Percentiles rank a stretch among this genome's conserved stretches.
Evolutionary conservation across 495 filamentous ascomycete genomes (phyloP).

Genomic region (Choiromyces venosus): DNA sequence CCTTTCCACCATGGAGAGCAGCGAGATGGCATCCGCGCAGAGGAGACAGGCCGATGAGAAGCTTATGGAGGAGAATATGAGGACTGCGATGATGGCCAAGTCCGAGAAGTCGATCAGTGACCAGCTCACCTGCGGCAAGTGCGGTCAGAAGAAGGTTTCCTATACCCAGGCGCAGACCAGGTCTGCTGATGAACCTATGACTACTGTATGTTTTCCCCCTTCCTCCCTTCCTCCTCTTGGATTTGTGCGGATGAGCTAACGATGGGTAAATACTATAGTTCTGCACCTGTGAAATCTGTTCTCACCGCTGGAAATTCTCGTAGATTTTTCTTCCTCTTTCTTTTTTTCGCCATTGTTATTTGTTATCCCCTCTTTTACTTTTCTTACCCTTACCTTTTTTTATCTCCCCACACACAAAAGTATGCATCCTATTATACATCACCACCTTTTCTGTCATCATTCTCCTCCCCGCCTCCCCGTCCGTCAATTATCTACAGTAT

Average conservation of each 20-base stretch:
- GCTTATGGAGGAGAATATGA: constrained; percentile 85
- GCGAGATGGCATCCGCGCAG: constrained; percentile 70
- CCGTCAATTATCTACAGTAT: background rate
- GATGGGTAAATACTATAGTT: constrained; percentile 45
- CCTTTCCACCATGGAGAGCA: constrained; percentile 61
- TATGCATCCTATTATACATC: too few relatives aligned
- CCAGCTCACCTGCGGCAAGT: constrained; percentile 79
- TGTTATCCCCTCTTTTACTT: background rate
- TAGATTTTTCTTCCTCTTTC: constrained; percentile 18
- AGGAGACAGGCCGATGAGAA: constrained; percentile 60
- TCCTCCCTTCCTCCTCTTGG: background rate
- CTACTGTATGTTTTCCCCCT: constrained; percentile 47
- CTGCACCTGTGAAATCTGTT: constrained; percentile 69
- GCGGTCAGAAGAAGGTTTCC: constrained; percentile 83
- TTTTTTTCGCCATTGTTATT: too few relatives aligned
- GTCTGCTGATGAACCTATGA: constrained; percentile 88
- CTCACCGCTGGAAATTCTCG: constrained; percentile 64
- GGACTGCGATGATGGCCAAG: constrained; percentile 85
- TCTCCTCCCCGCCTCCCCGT: too few relatives aligned
- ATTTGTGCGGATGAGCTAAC: background rate
- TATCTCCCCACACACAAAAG: too few relatives aligned
- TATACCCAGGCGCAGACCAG: constrained; percentile 96
- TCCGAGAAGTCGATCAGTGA: constrained; percentile 81
- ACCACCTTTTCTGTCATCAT: too few relatives aligned
- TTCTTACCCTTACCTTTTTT: background rate